phyloP scores from a whole-genome alignment of 176 grass and related monocot species.

The Chloris gayana region DNA sequence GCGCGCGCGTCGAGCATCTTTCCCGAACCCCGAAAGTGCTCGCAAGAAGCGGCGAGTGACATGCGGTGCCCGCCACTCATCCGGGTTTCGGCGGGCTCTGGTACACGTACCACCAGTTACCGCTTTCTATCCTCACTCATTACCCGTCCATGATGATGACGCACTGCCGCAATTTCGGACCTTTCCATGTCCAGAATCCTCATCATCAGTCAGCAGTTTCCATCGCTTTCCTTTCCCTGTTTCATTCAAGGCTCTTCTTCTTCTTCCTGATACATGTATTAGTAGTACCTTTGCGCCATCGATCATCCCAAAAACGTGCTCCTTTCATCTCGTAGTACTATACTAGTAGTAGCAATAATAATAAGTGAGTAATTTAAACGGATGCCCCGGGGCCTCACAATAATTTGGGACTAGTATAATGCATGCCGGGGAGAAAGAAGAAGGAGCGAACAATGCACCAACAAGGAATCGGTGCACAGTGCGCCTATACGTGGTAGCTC shows the following conservation, averaged over 20 bases:
- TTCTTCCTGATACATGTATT: too few species aligned
- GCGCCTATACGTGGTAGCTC: neutral
- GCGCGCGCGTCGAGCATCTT: slow-evolving; percentile 22
- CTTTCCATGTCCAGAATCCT: slow-evolving; percentile 5
- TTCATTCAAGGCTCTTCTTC: neutral
- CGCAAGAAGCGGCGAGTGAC: neutral
- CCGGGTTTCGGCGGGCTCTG: slow-evolving; percentile 31
- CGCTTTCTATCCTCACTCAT: slow-evolving; percentile 30
- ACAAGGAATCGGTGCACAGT: slow-evolving; percentile 27
- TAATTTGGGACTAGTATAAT: too few species aligned
- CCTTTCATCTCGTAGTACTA: too few species aligned
- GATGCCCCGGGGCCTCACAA: neutral
- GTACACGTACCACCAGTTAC: neutral
- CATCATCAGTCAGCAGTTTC: neutral
- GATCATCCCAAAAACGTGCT: slow-evolving; percentile 9
- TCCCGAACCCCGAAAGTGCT: slow-evolving; percentile 48
- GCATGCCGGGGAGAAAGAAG: too few species aligned
- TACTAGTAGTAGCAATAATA: too few species aligned
- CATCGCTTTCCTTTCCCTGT: neutral
- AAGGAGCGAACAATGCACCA: neutral
- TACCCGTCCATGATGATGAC: neutral
- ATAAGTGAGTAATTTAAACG: neutral
- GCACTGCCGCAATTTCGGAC: slow-evolving; percentile 16
- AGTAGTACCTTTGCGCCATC: neutral
- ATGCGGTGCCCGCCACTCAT: neutral